Conservation (phyloP, 2,329 filamentous ascomycete species). For the Fusarium hostae region DNA sequence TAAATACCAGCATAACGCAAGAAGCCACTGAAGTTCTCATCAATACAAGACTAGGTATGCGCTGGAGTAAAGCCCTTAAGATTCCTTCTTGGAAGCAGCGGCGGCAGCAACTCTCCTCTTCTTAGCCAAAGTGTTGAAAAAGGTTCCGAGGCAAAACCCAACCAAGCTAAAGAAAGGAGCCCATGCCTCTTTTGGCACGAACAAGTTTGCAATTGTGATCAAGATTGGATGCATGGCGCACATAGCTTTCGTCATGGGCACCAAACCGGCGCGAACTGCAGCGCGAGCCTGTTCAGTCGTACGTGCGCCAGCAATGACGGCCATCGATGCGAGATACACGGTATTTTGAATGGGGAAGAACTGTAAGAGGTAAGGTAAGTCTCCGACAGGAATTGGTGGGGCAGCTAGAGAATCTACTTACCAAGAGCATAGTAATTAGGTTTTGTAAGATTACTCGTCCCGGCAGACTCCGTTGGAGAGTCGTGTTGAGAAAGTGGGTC, state of each 20-base stretch:
- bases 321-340: constrained; percentile 24
- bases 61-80: neutral
- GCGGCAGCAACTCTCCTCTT: constrained; percentile 7
- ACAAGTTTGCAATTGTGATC: neutral
- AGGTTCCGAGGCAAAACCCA: constrained; percentile 12
- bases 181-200: constrained; percentile 6
- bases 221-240: constrained; percentile 14
- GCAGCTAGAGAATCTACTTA: neutral
- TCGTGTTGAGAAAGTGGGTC: constrained; percentile 12
- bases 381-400: fast-evolving
- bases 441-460: constrained; percentile 3
- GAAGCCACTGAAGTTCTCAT: neutral
- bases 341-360: constrained; percentile 25
- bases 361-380: neutral
- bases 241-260: constrained; percentile 21
- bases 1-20: neutral
- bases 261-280: constrained; percentile 1
- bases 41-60: neutral
- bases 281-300: constrained; percentile 12
- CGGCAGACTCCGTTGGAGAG: neutral
- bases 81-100: constrained; percentile 37
- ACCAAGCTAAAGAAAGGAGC: constrained; percentile 14
- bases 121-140: constrained; percentile 16
- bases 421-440: constrained; percentile 4
- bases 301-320: constrained; percentile 19